phyloP scores from a whole-genome alignment of 345 rosid species.

The Ceriops zippeliana region DNA sequence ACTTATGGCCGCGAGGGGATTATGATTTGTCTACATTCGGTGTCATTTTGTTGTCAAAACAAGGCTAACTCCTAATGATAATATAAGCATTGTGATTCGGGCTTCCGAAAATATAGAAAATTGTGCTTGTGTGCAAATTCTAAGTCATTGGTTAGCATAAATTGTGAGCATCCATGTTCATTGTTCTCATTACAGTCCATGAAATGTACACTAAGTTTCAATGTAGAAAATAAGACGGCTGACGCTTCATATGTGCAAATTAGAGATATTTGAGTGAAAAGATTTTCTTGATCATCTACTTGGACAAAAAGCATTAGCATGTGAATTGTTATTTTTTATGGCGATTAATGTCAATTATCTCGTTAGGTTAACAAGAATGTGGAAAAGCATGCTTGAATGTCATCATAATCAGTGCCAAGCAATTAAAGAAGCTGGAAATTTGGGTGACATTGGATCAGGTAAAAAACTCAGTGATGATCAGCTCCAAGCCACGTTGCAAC shows the following conservation, averaged over 20 bases:
- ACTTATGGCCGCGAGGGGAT: too few species aligned
- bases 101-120: too few species aligned
- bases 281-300: too few species aligned
- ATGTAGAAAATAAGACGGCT: background rate
- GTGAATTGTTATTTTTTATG: conserved; percentile 3
- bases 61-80: too few species aligned
- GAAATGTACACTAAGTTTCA: too few species aligned
- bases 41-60: too few species aligned
- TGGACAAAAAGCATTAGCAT: background rate
- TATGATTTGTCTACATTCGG: too few species aligned
- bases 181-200: too few species aligned
- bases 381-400: conserved; percentile 90
- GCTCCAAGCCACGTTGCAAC: conserved; percentile 58
- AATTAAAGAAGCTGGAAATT: conserved; percentile 58
- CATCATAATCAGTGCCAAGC: conserved; percentile 75
- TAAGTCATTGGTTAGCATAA: too few species aligned
- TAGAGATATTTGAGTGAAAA: background rate
- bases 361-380: conserved; percentile 82
- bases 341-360: conserved; percentile 13
- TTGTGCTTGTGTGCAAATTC: too few species aligned
- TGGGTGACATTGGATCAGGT: conserved; percentile 59
- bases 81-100: too few species aligned
- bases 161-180: too few species aligned
- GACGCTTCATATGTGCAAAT: background rate
- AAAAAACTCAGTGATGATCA: conserved; percentile 61